Evolutionary conservation across 805 yeast genomes (phyloP), one percentile per base, ranked within the genome.

Genomic region (Candida fluviatilis): DNA sequence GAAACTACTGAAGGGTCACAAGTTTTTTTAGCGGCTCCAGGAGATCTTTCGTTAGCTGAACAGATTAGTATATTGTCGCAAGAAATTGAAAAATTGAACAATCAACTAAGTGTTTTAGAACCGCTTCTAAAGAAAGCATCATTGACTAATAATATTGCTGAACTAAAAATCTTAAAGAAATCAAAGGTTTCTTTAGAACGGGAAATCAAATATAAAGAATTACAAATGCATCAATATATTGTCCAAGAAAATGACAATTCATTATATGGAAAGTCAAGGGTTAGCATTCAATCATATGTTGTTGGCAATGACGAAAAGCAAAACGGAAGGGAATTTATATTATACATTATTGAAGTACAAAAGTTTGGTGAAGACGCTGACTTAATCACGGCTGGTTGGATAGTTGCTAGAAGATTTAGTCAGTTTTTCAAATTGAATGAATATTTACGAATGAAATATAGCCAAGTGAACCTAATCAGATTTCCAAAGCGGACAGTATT

Each of bases 381-480:
- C 2, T 55, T 63, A 5, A 69, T 72, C 4, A 66, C 76, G 2
- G 87, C 90, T 0, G 84, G 87, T 0, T 91, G 97, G 97, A 78
- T 86, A 37, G 84, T 89, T n/a, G 91, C 95, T 0, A 65, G 96
- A 48, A 67, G 98, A 40, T 90, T 80, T 53, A 85, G 85, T 49
- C 96, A 91, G 53, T 90, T 90, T 57, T 80, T 71, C 58, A 76
- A 73, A 44, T 64, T 90, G 24, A 80, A 90, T 52, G 78, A 76
- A 43, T 79, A 84, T 44, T 60, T 90, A 47, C 76, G 71, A 40
- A 56, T 58, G 2, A 65, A 60, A 31, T 82, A 79, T 48, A 72
- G 79, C 0, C 65, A 60, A 33, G 79, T 82, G 2, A 58, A 65
- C 4, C 55, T 54, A 2, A 49, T 82, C 12, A 72, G 66, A 34